Evolutionary conservation across 352 stramenopile species (phyloP).

Genomic region (Phytophthora rubi): DNA sequence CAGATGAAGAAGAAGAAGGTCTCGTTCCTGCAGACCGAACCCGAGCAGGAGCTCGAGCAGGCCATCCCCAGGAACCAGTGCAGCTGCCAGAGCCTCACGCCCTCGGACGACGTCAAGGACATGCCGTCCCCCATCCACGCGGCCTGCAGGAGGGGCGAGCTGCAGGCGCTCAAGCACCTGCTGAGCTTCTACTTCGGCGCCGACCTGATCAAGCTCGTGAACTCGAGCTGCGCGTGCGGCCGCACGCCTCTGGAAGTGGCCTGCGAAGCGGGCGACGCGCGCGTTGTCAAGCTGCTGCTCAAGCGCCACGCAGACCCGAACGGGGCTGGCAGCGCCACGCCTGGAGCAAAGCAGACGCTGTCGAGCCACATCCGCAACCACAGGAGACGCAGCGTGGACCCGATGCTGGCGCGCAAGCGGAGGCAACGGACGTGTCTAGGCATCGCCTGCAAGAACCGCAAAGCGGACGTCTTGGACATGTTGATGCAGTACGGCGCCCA

Average conservation of each 20-base stretch:
- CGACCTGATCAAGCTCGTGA: slow-evolving; percentile 68
- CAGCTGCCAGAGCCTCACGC: slow-evolving; percentile 27
- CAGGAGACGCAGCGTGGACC: slow-evolving; percentile 34
- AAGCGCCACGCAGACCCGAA: slow-evolving; percentile 64
- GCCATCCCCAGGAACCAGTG: slow-evolving; percentile 20
- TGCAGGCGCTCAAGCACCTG: slow-evolving; percentile 72
- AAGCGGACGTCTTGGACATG: slow-evolving; percentile 56
- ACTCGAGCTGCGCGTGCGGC: slow-evolving; percentile 69
- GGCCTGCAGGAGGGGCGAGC: slow-evolving; percentile 62
- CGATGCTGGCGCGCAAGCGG: slow-evolving; percentile 38
- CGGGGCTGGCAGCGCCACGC: slow-evolving; percentile 30
- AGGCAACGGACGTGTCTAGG: slow-evolving; percentile 55
- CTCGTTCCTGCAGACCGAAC: slow-evolving; percentile 54
- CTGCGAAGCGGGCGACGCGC: slow-evolving; percentile 55
- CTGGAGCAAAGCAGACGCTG: slow-evolving; percentile 24
- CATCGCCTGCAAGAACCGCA: slow-evolving; percentile 54
- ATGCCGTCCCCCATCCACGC: slow-evolving; percentile 72
- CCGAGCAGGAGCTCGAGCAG: slow-evolving; percentile 33
- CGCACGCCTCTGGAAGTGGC: slow-evolving; percentile 78
- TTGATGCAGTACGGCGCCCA: slow-evolving; percentile 65
- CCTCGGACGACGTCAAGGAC: slow-evolving; percentile 22
- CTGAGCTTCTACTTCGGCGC: slow-evolving; percentile 70
- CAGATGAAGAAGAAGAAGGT: slow-evolving; percentile 54
- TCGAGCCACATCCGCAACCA: slow-evolving; percentile 39
- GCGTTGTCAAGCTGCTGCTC: slow-evolving; percentile 71